Percentiles rank a stretch among this genome's conserved stretches.
Conservation (phyloP, 148 eudicot species). For the Camellia sinensis region DNA sequence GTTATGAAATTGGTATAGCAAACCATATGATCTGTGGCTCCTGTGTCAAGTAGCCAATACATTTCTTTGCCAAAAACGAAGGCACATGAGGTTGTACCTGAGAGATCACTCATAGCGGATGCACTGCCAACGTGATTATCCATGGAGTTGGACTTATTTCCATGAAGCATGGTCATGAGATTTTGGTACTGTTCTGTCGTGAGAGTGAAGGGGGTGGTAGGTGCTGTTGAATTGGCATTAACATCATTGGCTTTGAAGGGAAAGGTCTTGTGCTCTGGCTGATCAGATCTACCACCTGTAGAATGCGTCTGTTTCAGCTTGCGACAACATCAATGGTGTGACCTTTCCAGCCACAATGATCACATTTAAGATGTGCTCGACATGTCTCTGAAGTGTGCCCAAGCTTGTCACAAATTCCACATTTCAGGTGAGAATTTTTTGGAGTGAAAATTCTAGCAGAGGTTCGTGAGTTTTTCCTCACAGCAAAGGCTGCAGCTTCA, state of each 20-base stretch:
- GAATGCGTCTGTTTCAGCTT: neutral
- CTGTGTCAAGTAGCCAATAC: neutral
- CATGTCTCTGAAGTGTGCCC: constrained; percentile 3
- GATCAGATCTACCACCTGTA: neutral
- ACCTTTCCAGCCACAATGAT: neutral
- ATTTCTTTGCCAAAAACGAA: neutral
- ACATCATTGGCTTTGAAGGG: neutral
- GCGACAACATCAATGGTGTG: constrained; percentile 1
- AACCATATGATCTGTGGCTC: constrained; percentile 6
- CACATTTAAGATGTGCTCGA: constrained; percentile 9
- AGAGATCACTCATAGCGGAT: neutral
- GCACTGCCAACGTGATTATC: neutral
- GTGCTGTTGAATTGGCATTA: neutral
- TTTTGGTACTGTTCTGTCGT: neutral
- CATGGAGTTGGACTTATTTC: neutral
- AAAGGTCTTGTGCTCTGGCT: neutral
- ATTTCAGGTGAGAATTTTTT: constrained; percentile 2
- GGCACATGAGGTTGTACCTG: neutral
- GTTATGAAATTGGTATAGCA: neutral
- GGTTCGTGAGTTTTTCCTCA: neutral
- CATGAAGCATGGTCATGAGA: neutral
- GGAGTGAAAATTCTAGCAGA: neutral
- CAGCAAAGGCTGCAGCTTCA: neutral
- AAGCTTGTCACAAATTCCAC: neutral
- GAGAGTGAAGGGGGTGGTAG: neutral